Evolutionary conservation across 1,284 basidiomycete species (phyloP).

Genomic region (Bjerkandera adusta): DNA sequence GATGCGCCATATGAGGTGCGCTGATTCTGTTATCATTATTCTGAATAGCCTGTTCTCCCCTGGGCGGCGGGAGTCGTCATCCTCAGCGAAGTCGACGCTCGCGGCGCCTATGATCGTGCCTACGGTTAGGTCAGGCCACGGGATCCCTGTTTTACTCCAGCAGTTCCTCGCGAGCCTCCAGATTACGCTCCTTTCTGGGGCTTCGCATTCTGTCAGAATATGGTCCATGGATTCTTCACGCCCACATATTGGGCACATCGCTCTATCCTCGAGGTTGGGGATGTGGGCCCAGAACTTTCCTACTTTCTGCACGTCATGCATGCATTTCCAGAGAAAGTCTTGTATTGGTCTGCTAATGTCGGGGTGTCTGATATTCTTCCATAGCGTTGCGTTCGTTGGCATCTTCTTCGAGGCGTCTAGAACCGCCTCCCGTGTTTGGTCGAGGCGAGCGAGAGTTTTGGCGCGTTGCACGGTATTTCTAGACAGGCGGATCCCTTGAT

Average conservation of each 20-base stretch:
- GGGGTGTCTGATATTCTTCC: constrained; percentile 17
- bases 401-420: too few species aligned
- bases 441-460: too few species aligned
- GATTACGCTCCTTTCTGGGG: constrained; percentile 21
- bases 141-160: constrained; percentile 13
- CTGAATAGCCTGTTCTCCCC: constrained; percentile 22
- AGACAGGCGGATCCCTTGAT: constrained; percentile 8
- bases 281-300: constrained; percentile 32
- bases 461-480: too few species aligned
- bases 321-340: constrained; percentile 32
- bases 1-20: constrained; percentile 31
- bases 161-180: constrained; percentile 24
- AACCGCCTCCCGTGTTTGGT: too few species aligned
- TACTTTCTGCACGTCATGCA: constrained; percentile 29
- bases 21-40: constrained; percentile 29
- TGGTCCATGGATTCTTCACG: constrained; percentile 32
- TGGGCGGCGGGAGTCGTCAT: background rate
- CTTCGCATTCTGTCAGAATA: constrained; percentile 29
- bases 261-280: constrained; percentile 22
- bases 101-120: constrained; percentile 12
- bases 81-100: background rate
- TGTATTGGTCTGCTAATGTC: constrained; percentile 23
- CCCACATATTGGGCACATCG: constrained; percentile 25
- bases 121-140: constrained; percentile 10
- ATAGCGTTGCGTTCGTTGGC: constrained; percentile 10